Evolutionary conservation across 257 asterid species (phyloP), one percentile per base, ranked within the genome.

Genomic region (Datura wrightii): DNA sequence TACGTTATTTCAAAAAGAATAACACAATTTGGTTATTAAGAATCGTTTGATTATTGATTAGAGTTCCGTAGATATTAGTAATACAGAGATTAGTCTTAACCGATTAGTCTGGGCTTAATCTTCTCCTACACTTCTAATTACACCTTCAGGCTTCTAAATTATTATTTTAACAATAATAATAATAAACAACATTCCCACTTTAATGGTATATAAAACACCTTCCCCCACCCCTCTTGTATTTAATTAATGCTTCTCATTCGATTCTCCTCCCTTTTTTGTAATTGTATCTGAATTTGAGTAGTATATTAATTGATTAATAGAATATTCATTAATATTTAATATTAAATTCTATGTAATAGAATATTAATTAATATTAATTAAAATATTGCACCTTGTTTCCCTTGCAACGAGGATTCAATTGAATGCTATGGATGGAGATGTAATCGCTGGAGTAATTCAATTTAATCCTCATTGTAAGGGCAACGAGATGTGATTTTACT

Each of bases 221-320:
- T 52, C 19, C 48, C 5, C 46, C 37, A 8, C 42, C 31, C 10
- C 19, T 16, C 2, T 24, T 13, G 48, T 24, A 24, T 74, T 74
- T 74, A 48, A 48, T 74, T 74, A 24, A 48, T 74, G 81, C 60
- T 74, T 48, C 8, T 74, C 81, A 11, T 74, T 74, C 13, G 24
- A 74, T 41, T 74, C 81, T 74, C 44, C 39, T 74, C 3, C 24
- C 81, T 14, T 48, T 74, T 74, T 74, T 6, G 59, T 24, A 48
- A 63, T 8, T 74, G 42, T 74, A 8, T 41, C 50, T 65, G 19
- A 2, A 65, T 67, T 37, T 67, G 13, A 24, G 0, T 24, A 37
- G 59, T 24, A 48, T 74, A 72, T 72, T 44, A 24, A 72, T 72
- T 72, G 3, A 67, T 66, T 15, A 37, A 14, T 67, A 66, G 46